Base-by-base conservation (phyloP, 306 rosid genomes). In the Prunus kanzakura region DNA sequence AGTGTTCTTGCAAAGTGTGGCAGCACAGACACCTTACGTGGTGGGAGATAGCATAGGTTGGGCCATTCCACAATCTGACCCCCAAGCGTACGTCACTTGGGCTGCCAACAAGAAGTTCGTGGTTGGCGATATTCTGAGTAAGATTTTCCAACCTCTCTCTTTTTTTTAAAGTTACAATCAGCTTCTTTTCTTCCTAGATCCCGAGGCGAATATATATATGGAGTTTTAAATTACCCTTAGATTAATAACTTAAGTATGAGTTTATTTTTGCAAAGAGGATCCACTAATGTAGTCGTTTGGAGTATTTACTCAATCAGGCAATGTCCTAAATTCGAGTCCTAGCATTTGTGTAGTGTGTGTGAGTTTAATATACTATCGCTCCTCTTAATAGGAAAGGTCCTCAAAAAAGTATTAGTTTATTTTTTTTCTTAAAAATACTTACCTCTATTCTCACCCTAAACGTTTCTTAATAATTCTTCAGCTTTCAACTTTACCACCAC, bases 1-100 rank as follows among this genome's bases (percentile, higher is more conserved):
- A 27, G 30, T 85, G 80, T 23, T 83, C 22, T 4, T 74, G 5
- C 83, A 78, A 0, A 38, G 58, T 11, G 41, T 52, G 30, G 23
- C 70, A 10, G 87, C 83, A 65, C 73, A 78, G 4, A 82, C 62
- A 16, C 54, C 1, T 14, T 81, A 78, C 64, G 70, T 82, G 2
- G 91, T 89, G 23, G 93, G 91, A 82, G 83, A 51, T 1, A 2
- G 2, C 45, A 1, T 11, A 4, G 87, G 84, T 23, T 89, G 91
- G 90, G 15, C 1, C 1, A 16, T 69, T 41, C 91, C 89, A 4
- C 13, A 4, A 15, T 12, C 4, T 49, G 30, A 57, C 3, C 3
- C 74, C 0, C 15, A 67, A 23, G 54, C 55, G 1, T 87, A 87
- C 52, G 11, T 22, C 58, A 46, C 41, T 30, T 87, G 91, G 93